Evolutionary conservation across 345 rosid genomes (phyloP), one percentile per base, ranked within the genome.

Genomic region (Melastoma malabathricum): DNA sequence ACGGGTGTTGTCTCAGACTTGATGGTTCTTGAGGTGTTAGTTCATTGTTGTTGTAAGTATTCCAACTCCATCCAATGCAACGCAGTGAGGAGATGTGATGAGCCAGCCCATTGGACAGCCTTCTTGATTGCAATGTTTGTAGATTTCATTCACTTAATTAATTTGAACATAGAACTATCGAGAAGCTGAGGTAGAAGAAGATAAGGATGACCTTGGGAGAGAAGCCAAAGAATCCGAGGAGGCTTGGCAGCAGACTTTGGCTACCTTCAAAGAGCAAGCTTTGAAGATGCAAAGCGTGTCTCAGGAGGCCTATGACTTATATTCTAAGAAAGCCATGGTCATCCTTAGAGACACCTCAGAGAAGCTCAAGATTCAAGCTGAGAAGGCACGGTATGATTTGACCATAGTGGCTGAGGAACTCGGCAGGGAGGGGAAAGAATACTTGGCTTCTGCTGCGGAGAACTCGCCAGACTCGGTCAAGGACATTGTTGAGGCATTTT

Each of bases 191-290:
- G 86, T 82, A 61, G 93, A 64, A 63, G 73, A 66, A 55, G 84
- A 71, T 61, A 65, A 55, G 48, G 72, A 67, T 15, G 74, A 64
- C 57, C n/a, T 27, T 47, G 51, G 69, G 41, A 15, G 29, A 9
- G 53, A 46, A 47, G 61, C 55, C 43, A 75, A 72, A 53, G 94
- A 68, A 62, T 72, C 95, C 9, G 72, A 78, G 46, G 96, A 93
- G 77, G 83, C 77, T 15, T 88, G 99, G 97, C 78, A 85, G 58
- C 80, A 75, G 69, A 59, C 88, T 50, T 67, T 88, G 3, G 81
- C 63, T 50, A 47, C 83, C 23, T 83, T 85, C 68, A 83, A 74
- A 64, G 93, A 84, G 58, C 84, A 92, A 61, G 86, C 87, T 7
- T 60, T 76, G 47, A 85, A 78, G 75, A 70, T 93, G 75, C 82